Evolutionary conservation across 108 stramenopile species (phyloP), one percentile per base, ranked within the genome.

Genomic region (Skeletonema marinoi): DNA sequence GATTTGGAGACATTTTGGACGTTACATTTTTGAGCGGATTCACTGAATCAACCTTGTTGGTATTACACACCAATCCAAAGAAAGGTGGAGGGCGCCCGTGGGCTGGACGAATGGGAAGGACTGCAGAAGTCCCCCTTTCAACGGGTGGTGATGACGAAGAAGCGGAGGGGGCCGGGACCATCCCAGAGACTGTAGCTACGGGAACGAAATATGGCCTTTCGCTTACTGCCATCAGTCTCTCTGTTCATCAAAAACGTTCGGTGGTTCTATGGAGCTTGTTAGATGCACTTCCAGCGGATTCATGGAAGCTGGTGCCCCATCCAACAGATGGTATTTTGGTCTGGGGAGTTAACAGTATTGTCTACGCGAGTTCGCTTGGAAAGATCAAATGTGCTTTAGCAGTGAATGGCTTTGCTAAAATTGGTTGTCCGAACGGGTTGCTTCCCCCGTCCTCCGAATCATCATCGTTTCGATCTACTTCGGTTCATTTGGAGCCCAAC

Each of bases 221-320:
- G 10, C 67, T 92, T 29, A 94, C 95, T n/a, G 93, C 93, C 0
- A 76, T 93, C 41, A 86, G 88, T 17, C 66, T 96, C 19, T 85
- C 90, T 17, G 89, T 94, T 56, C 68, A 62, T 21, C 95, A 96
- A 61, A 78, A 77, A 44, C 86, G 93, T 9, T 84, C 89, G 17
- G 95, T 93, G 3, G 86, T 93, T 6, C 65, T 96, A 54, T 96
- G 95, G 95, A 86, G 88, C n/a, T 66, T 84, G 35, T n/a, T 68
- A 10, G 85, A 82, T 70, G 83, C 87, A 21, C 82, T 96, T 46
- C 90, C 93, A 29, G 85, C 89, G 0, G 95, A 96, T 82, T 90
- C 95, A 3, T 68, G 81, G 60, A 77, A 74, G 32, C 58, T 89
- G 1, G 39, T 85, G 36, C 77, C 86, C 31, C 75, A 86, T 48